Percentiles rank a stretch among this genome's conserved stretches.
These are phyloP conservation scores for Dicorynia guianensis DNA, from an alignment of 306 rosid genomes.

Conservation along the genomic window DNA sequence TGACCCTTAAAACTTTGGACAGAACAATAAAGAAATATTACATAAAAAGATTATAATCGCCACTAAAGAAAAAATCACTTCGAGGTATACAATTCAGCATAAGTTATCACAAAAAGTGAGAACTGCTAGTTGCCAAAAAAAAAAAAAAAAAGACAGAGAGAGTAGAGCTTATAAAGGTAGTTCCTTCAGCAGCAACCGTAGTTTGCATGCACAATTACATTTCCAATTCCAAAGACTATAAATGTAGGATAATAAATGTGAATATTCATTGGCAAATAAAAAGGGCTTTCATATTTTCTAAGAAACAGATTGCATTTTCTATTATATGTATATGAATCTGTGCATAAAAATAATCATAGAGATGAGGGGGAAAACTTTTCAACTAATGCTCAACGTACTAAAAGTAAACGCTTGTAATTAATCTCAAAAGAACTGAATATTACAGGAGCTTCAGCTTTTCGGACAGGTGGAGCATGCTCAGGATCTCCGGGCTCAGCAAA, in stretches of 20 bases:
- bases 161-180: constrained; percentile 11
- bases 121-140: not conserved
- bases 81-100: constrained; percentile 15
- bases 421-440: constrained; percentile 32
- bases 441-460: constrained; percentile 85
- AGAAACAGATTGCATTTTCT: not conserved
- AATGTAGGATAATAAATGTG: not conserved
- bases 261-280: constrained; percentile 1
- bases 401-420: not conserved
- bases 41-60: not conserved
- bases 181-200: constrained; percentile 16
- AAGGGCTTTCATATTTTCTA: not conserved
- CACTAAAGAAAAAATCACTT: not conserved
- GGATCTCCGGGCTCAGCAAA: constrained; percentile 89
- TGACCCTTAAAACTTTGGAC: constrained; percentile 30
- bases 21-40: constrained; percentile 16
- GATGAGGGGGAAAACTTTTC: constrained; percentile 14
- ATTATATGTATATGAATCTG: not conserved
- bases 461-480: constrained; percentile 78
- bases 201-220: no score
- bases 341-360: constrained; percentile 13
- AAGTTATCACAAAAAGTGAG: constrained; percentile 18
- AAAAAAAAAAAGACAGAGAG: no score
- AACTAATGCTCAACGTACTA: not conserved
- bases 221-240: not conserved